A percentile compares a stretch with the other conserved stretches of the same genome.
phyloP scores from a whole-genome alignment of 768 basidiomycete species.

The Suillus americanus region DNA sequence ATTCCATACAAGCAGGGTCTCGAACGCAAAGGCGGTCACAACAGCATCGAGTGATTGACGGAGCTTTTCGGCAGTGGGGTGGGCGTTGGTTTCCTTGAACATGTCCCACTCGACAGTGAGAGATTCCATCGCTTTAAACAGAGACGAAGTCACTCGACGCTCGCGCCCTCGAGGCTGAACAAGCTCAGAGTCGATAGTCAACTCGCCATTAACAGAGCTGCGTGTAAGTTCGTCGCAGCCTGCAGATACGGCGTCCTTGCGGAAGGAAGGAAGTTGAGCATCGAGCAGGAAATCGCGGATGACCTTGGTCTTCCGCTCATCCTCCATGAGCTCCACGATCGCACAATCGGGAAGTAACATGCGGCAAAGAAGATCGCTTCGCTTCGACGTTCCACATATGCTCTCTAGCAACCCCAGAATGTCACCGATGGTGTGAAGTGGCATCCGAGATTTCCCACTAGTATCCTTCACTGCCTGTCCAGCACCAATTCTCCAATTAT shows the following conservation, averaged over 20 bases:
- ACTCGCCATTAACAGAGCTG: neutral
- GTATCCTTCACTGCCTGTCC: slow-evolving; percentile 36
- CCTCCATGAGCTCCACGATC: slow-evolving; percentile 59
- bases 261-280: slow-evolving; percentile 55
- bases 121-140: slow-evolving; percentile 62
- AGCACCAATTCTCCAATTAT: slow-evolving; percentile 60
- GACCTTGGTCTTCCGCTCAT: slow-evolving; percentile 53
- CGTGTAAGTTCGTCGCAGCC: neutral
- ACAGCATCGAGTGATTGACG: slow-evolving; percentile 71
- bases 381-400: slow-evolving; percentile 56
- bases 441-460: slow-evolving; percentile 41
- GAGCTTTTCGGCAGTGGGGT: slow-evolving; percentile 59
- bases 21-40: slow-evolving; percentile 65
- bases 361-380: slow-evolving; percentile 45
- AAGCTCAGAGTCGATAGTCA: slow-evolving; percentile 30
- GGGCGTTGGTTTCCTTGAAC: slow-evolving; percentile 29
- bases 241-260: slow-evolving; percentile 7
- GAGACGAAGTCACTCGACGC: slow-evolving; percentile 57
- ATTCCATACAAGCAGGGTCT: slow-evolving; percentile 63
- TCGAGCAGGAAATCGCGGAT: slow-evolving; percentile 72
- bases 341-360: slow-evolving; percentile 68
- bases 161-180: slow-evolving; percentile 57
- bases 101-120: slow-evolving; percentile 50
- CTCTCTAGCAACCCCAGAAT: slow-evolving; percentile 61
- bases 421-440: slow-evolving; percentile 58